Conservation (phyloP, 2,329 filamentous ascomycete species). For the Stagonosporopsis tanaceti region DNA sequence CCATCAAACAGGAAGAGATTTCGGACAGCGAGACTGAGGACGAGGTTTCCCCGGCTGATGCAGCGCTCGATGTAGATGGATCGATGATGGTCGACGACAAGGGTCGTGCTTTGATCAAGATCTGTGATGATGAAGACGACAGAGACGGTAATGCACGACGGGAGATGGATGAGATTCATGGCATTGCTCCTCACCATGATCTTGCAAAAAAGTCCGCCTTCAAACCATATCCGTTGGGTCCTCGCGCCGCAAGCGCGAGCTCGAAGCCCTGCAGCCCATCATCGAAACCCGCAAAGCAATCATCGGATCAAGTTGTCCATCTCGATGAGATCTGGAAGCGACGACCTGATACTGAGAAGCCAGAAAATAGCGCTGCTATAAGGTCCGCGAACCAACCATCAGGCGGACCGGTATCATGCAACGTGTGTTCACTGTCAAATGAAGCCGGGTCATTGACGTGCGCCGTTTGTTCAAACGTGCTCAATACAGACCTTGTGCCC, state of each 20-base stretch:
- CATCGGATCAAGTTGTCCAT: constrained; percentile 19
- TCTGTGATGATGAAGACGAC: constrained; percentile 74
- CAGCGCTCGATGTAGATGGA: constrained; percentile 71
- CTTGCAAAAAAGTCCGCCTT: background rate
- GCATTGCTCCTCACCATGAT: constrained; percentile 42
- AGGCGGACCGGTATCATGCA: constrained; percentile 52
- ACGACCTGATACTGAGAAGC: constrained; percentile 11
- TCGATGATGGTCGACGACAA: constrained; percentile 70
- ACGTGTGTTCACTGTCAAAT: constrained; percentile 75
- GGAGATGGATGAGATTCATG: constrained; percentile 73
- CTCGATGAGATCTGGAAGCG: constrained; percentile 32
- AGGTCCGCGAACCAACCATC: constrained; percentile 10
- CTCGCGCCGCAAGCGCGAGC: background rate
- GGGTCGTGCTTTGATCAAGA: constrained; percentile 71
- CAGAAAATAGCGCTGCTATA: background rate
- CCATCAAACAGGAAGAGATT: constrained; percentile 47
- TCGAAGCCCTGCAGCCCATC: background rate
- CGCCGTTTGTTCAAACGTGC: constrained; percentile 73
- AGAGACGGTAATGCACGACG: constrained; percentile 50
- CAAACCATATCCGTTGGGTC: background rate
- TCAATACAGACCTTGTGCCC: constrained; percentile 63
- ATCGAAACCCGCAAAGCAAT: background rate
- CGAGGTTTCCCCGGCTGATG: constrained; percentile 51
- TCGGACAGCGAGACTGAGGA: constrained; percentile 48
- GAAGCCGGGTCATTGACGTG: constrained; percentile 65